Evolutionary conservation across 2,329 filamentous ascomycete species (phyloP).

Genomic region (Clarireedia monteithiana): DNA sequence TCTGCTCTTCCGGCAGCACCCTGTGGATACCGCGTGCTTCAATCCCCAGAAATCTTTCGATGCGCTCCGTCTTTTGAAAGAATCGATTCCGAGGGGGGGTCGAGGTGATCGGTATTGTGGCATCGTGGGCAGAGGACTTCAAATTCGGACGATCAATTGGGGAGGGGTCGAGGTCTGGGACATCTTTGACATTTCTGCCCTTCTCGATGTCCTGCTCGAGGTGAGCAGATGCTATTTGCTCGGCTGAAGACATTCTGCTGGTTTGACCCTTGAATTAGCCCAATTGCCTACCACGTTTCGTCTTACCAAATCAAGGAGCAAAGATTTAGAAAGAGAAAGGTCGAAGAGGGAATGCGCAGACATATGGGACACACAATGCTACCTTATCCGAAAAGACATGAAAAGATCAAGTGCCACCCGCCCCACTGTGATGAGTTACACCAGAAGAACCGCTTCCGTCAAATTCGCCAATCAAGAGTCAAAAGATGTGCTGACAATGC

Average conservation of each 20-base stretch:
- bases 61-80: conserved; percentile 2
- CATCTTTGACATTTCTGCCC: neutral
- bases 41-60: conserved; percentile 22
- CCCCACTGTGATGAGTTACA: too few relatives aligned
- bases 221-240: neutral
- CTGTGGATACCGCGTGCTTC: conserved; percentile 54
- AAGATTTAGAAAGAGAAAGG: neutral
- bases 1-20: conserved; percentile 46
- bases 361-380: too few relatives aligned
- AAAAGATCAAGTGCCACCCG: neutral
- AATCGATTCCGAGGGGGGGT: neutral
- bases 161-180: neutral
- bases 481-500: neutral
- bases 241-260: neutral
- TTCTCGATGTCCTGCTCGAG: conserved; percentile 4
- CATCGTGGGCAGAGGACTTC: neutral
- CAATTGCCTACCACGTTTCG: neutral
- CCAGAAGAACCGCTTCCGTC: neutral
- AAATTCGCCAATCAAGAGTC: neutral
- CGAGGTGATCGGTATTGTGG: neutral
- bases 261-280: neutral
- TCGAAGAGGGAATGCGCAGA: neutral
- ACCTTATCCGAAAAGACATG: neutral
- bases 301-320: too few relatives aligned
- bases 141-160: neutral